phyloP scores from a whole-genome alignment of 441 rosid genomes.

The Aleurites moluccanus region DNA sequence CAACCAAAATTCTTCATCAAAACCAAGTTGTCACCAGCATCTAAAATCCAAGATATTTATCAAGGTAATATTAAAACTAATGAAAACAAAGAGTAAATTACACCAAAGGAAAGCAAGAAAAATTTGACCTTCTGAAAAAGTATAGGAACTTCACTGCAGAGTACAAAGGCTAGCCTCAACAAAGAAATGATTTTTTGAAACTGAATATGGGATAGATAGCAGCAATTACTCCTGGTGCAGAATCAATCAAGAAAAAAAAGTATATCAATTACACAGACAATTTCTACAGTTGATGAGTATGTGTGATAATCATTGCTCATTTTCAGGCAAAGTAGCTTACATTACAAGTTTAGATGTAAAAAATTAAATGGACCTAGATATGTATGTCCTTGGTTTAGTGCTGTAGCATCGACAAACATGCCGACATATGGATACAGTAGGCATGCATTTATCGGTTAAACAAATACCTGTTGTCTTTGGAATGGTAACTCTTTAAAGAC shows the following conservation, averaged over 20 bases:
- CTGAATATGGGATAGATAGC: slow-evolving; percentile 56
- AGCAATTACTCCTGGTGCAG: slow-evolving; percentile 58
- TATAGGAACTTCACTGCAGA: slow-evolving; percentile 70
- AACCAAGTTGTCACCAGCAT: not conserved
- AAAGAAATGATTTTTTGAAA: slow-evolving; percentile 54
- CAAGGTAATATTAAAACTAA: not conserved
- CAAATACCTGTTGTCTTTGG: slow-evolving; percentile 58
- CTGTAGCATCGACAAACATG: not conserved
- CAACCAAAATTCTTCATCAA: not conserved
- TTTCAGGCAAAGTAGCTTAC: not conserved
- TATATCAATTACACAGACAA: slow-evolving; percentile 4
- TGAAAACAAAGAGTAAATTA: slow-evolving; percentile 1
- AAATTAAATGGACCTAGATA: not conserved
- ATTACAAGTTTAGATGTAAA: not conserved
- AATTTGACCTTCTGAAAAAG: slow-evolving; percentile 73
- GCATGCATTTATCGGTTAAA: slow-evolving; percentile 2
- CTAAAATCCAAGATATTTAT: not conserved
- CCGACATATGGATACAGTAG: slow-evolving; percentile 11
- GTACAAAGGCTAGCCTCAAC: slow-evolving; percentile 80
- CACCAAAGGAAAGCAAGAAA: not conserved
- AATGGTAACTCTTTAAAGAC: slow-evolving; percentile 47
- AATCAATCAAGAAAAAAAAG: slow-evolving; percentile 17
- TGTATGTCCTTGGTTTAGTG: not conserved
- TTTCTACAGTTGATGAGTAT: not conserved
- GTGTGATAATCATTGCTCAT: not conserved